A percentile compares a stretch with the other conserved stretches of the same genome.
Conservation (phyloP, 306 rosid genomes). For the Purshia tridentata region DNA sequence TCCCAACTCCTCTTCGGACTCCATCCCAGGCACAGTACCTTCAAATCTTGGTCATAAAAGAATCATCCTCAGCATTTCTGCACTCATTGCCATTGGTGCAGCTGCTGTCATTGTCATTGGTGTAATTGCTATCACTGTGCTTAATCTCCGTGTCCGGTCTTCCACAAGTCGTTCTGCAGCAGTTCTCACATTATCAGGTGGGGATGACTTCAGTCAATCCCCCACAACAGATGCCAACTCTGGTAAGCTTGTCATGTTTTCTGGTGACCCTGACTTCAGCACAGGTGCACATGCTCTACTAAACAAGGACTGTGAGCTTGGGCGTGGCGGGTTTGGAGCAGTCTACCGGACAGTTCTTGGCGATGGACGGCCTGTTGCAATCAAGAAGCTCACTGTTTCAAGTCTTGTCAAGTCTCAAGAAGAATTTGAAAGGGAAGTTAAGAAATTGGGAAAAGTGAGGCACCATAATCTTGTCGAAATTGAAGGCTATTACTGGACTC, state of each 20-base stretch:
- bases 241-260: conserved; percentile 98
- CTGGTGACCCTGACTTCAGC: conserved; percentile 95
- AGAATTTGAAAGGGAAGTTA: conserved; percentile 94
- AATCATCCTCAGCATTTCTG: conserved; percentile 94
- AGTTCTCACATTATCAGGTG: conserved; percentile 71
- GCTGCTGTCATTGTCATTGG: conserved; percentile 92
- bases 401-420: conserved; percentile 97
- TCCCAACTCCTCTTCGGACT: conserved; percentile 77
- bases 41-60: conserved; percentile 62
- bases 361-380: conserved; percentile 91
- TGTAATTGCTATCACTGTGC: conserved; percentile 88
- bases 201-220: conserved; percentile 86
- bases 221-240: conserved; percentile 92
- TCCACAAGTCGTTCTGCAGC: conserved; percentile 51
- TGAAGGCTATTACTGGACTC: conserved; percentile 99
- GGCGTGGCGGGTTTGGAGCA: conserved; percentile 97
- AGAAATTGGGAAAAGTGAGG: conserved; percentile 82
- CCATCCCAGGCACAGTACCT: conserved; percentile 47
- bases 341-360: conserved; percentile 84
- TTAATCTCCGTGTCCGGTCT: conserved; percentile 80
- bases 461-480: conserved; percentile 87
- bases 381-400: conserved; percentile 97
- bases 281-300: conserved; percentile 94
- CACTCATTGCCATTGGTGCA: conserved; percentile 97
- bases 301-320: conserved; percentile 98